Percentiles rank a stretch among this genome's conserved stretches.
These are phyloP conservation scores for Sporothrix inflata DNA, from an alignment of 2,329 filamentous ascomycete species.

Conservation along the genomic window DNA sequence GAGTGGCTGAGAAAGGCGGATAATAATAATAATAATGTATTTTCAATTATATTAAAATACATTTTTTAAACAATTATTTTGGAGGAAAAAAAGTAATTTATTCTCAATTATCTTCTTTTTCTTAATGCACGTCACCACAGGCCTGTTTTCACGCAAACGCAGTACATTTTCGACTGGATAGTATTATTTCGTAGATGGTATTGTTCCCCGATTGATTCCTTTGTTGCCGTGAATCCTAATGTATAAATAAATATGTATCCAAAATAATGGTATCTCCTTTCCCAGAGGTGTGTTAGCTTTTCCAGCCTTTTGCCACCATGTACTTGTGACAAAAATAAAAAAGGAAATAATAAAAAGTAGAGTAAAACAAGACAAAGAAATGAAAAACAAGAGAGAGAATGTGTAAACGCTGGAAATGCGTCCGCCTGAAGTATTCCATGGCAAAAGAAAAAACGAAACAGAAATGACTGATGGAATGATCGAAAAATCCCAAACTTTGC, in stretches of 20 bases:
- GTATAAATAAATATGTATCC: slow-evolving; percentile 5
- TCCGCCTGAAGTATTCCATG: slow-evolving; percentile 3
- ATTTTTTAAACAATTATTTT: too few species aligned
- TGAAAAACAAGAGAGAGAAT: not conserved
- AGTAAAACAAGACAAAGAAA: not conserved
- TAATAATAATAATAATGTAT: too few species aligned
- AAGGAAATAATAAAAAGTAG: slow-evolving; percentile 18
- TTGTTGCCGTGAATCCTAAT: slow-evolving; percentile 10
- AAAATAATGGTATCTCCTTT: slow-evolving; percentile 12
- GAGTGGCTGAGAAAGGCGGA: too few species aligned
- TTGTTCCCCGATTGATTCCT: not conserved
- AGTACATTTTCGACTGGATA: too few species aligned
- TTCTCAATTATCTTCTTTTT: not conserved
- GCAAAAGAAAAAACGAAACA: not conserved
- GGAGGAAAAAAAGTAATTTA: not conserved
- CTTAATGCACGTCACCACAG: too few species aligned
- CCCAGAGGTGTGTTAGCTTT: not conserved
- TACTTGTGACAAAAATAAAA: not conserved
- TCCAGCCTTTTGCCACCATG: not conserved
- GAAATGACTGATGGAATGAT: not conserved
- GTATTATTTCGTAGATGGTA: not conserved
- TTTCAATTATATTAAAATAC: too few species aligned
- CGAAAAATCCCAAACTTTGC: not conserved
- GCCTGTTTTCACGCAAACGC: not conserved
- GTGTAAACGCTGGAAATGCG: not conserved